Percentiles rank a stretch among this genome's conserved stretches.
phyloP scores from a whole-genome alignment of 2,329 filamentous ascomycete species.

The Aureobasidium namibiae region DNA sequence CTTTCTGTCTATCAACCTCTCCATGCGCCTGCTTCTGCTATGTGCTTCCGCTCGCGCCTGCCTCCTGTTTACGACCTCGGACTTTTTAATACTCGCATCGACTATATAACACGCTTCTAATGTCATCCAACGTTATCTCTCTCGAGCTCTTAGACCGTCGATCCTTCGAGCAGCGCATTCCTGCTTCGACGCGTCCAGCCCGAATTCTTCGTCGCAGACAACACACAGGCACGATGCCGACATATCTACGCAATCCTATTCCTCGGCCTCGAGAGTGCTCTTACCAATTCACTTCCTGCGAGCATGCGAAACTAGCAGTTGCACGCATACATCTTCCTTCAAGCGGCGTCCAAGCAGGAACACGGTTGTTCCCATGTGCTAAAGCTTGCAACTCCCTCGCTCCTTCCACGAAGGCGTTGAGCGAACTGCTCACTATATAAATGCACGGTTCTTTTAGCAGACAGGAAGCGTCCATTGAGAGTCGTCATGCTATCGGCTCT shows the following conservation, averaged over 20 bases:
- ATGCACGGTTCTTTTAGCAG: too few species aligned
- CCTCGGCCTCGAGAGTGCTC: background rate
- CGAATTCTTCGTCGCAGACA: background rate
- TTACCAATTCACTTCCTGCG: background rate
- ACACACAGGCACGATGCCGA: background rate
- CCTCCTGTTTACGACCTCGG: too few species aligned
- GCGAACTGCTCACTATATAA: too few species aligned
- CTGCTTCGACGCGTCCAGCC: background rate
- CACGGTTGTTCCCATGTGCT: too few species aligned
- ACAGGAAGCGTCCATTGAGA: too few species aligned
- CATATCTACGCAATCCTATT: background rate
- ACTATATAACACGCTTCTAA: background rate
- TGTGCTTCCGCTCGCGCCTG: background rate
- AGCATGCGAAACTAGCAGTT: too few species aligned
- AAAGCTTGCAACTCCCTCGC: too few species aligned
- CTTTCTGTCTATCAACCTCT: constrained; percentile 1
- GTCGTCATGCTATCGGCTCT: too few species aligned
- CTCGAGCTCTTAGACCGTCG: background rate
- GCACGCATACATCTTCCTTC: too few species aligned
- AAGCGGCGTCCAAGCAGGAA: background rate
- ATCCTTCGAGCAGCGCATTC: background rate
- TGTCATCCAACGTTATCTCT: background rate
- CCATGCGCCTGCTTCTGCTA: background rate
- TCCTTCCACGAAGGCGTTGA: too few species aligned
- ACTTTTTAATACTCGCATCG: background rate